These are phyloP conservation scores for Chlorella sp. DNA, from an alignment of 139 green algal species.

Conservation along the genomic window DNA sequence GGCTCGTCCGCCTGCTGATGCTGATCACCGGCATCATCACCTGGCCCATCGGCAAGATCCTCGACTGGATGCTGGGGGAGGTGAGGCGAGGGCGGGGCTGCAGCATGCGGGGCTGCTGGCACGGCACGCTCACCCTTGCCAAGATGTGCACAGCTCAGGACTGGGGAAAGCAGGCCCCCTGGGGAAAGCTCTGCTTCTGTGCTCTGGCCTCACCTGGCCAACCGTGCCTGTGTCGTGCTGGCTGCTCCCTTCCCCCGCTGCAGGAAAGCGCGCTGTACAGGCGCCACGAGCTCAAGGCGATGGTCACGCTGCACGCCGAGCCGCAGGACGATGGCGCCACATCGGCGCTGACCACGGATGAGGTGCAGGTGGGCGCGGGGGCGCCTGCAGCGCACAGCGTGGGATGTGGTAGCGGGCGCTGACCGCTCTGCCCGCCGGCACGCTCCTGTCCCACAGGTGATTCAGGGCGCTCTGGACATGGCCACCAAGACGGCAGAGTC, in stretches of 20 bases:
- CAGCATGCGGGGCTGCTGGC: too few species aligned
- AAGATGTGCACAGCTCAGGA: too few species aligned
- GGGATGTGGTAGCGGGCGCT: neutral
- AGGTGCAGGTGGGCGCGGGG: conserved; percentile 12
- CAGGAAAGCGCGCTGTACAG: conserved; percentile 49
- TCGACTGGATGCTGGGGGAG: conserved; percentile 58
- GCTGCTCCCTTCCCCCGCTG: too few species aligned
- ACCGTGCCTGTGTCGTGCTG: too few species aligned
- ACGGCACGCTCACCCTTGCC: too few species aligned
- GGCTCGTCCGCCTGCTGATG: conserved; percentile 44
- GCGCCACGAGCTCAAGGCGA: conserved; percentile 44
- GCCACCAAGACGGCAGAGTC: conserved; percentile 52
- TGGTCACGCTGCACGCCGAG: conserved; percentile 46
- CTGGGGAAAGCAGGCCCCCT: too few species aligned
- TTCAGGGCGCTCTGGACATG: conserved; percentile 65
- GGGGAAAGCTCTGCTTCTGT: too few species aligned
- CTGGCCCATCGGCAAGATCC: conserved; percentile 49
- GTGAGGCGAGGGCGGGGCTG: too few species aligned
- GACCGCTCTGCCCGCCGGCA: neutral
- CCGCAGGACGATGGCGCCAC: conserved; percentile 10
- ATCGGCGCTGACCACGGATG: conserved; percentile 20
- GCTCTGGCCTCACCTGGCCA: too few species aligned
- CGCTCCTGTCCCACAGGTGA: conserved; percentile 17
- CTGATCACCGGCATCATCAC: conserved; percentile 35
- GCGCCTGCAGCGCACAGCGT: neutral